Base-by-base conservation (phyloP, 768 basidiomycete genomes). In the Hericium rajendrae region DNA sequence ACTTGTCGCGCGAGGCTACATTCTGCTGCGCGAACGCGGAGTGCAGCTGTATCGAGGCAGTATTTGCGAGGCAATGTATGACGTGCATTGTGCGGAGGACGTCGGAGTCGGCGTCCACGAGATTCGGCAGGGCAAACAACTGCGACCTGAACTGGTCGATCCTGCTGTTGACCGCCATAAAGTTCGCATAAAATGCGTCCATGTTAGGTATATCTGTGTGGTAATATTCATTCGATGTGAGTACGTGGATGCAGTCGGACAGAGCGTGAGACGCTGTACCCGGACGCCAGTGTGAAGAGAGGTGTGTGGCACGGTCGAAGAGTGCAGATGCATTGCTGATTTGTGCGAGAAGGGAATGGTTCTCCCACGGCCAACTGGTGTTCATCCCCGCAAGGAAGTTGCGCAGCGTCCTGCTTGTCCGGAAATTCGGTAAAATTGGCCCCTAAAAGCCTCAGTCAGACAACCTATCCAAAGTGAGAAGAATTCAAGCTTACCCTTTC, bases 241-340 rank as follows among this genome's bases (percentile, higher is more conserved):
- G 50, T 28, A 20, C 38, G 18, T 38, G 32, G 40, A 37, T 20
- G 11, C 24, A n/a, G n/a, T 48, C 41, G 12, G 13, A 16, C 24
- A 57, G 24, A 20, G 28, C 46, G 11, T 20, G 40, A 38, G 15
- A n/a, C 24, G 28, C 48, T 66, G 58, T 59, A 71, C 70, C 63
- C 24, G 66, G 66, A 38, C 65, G 61, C 65, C 71, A 70, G 24
- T 70, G 69, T 26, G 68, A 77, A 9, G 77, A 75, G 13, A 86
- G 68, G 49, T 78, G 76, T 8, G 78, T 73, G 6, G 84, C 79
- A 20, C 77, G 74, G 63, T 84, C 83, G 58, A 84, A 79, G 46
- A 86, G 69, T 24, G 83, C 75, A 6, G 78, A 74, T 1, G 83
- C 81, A 60, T 85, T 84, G 56, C 74, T 74, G 51, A 73, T 70